Evolutionary conservation across 768 basidiomycete genomes (phyloP), one percentile per base, ranked within the genome.

Genomic region (Fomitopsis serialis): DNA sequence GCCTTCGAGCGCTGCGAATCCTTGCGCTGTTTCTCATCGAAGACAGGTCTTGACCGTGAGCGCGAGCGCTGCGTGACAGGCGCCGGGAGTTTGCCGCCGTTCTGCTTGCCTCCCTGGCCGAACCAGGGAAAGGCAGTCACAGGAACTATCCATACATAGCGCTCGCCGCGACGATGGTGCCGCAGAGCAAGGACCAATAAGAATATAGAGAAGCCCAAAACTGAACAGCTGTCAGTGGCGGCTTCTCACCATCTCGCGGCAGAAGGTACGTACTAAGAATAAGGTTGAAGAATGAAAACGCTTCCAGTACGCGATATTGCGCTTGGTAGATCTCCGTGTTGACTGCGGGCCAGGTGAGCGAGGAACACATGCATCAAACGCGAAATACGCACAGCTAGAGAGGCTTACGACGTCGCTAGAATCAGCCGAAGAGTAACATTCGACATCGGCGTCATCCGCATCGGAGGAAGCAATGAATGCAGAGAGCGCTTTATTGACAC

Each of bases 301-400:
- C 80, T 67, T 84, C 87, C 54, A 92, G 74, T 19, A 91, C 89
- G 25, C 84, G 82, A 66, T 91, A 92, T 74, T 91, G 90, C n/a
- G 89, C 89, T 59, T 90, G 90, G 66, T 86, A 92, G 55, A 87
- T 87, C 61, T 89, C 86, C 22, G 89, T 91, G 52, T 87, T 83
- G 70, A 91, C 90, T 92, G 61, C 17, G 19, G 9, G 29, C 29
- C 29, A 27, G 36, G 51, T 32, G 15, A 29, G 24, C 35, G 12
- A n/a, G 12, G 15, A n/a, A 19, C 19, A 42, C 7, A 45, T 22
- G 29, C 24, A 7, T 34, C 29, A 19, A 42, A 42, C 47, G n/a
- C 36, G 35, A 43, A 17, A 40, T 36, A 76, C 87, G 71, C 63
- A 90, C 89, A 90, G 58, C 77, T 80, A 51, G 85, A 80, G 52